These are phyloP conservation scores for Raffaelea arxii DNA, from an alignment of 2,329 filamentous ascomycete genomes.

Conservation along the genomic window DNA sequence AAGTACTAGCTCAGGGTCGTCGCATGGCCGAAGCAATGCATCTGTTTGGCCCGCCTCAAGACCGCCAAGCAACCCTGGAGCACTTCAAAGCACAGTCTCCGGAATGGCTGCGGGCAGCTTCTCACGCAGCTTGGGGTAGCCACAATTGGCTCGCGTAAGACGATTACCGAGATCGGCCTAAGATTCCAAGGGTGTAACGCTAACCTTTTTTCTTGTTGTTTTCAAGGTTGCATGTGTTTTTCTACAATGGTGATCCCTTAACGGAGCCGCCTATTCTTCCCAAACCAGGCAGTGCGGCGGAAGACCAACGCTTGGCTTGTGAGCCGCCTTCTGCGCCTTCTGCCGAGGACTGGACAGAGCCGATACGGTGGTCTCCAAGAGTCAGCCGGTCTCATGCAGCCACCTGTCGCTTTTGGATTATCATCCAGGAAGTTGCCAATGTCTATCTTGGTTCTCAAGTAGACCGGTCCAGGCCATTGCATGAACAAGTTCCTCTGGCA, in stretches of 20 bases:
- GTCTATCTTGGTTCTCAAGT: slow-evolving; percentile 1
- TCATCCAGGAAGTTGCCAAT: slow-evolving; percentile 6
- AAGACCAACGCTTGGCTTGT: too few species aligned
- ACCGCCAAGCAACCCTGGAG: background rate
- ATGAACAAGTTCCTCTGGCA: slow-evolving; percentile 6
- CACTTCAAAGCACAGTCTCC: slow-evolving; percentile 1
- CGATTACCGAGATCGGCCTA: background rate
- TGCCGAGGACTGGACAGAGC: background rate
- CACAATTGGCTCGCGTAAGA: slow-evolving; percentile 9
- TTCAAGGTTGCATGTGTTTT: slow-evolving; percentile 3
- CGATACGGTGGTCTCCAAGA: background rate
- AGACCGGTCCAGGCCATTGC: slow-evolving; percentile 2
- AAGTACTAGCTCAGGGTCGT: slow-evolving; percentile 4
- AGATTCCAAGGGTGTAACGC: background rate
- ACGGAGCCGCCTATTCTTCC: background rate
- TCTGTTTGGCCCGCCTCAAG: background rate
- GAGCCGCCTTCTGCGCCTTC: background rate
- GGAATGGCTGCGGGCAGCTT: slow-evolving; percentile 6
- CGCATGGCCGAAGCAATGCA: slow-evolving; percentile 6
- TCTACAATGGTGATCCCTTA: slow-evolving; percentile 5
- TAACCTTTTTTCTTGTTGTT: background rate
- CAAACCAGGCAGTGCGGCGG: background rate
- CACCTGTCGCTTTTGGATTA: slow-evolving; percentile 8
- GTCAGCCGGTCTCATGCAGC: background rate
- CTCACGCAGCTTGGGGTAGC: slow-evolving; percentile 8